Evolutionary conservation across 495 filamentous ascomycete species (phyloP), one percentile per base, ranked within the genome.

Genomic region (Aspergillus bridgeri): DNA sequence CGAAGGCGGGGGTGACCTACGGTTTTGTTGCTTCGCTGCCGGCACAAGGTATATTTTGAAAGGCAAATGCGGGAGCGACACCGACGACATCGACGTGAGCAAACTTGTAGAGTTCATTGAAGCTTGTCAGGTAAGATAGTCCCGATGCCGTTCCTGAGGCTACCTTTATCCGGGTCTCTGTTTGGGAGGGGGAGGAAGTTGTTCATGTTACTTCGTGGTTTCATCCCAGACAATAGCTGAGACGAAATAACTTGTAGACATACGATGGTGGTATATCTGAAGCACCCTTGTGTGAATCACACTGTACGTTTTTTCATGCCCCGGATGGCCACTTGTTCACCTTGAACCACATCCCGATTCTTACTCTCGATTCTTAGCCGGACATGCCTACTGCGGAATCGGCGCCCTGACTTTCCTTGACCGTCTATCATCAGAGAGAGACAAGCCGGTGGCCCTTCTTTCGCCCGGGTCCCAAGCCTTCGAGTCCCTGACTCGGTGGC

Each of bases 201-300:
- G 8, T 3, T 24, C n/a, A 51, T 11, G 0, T 38, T 13, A 15
- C 17, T 15, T 15, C 33, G 33, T 11, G 33, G 2, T 15, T 15
- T 13, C 0, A 15, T 38, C 29, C 33, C 11, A 38, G 9, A 13
- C 33, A 38, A 38, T 15, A 48, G 52, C 61, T 76, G 22, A 71
- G 55, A 9, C 7, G 33, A 49, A 11, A 2, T 56, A 6, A 47
- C 43, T 53, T 56, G 29, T 64, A 97, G 89, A 87, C 88, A 4
- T 97, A 93, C 65, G 93, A 98, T 69, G 90, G 91, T 11, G 95
- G 95, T 27, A 85, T 98, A 65, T 85, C 85, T 3, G 91, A 96
- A 61, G 86, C 78, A 23, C 86, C 88, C 3, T 86, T 83, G 56
- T 86, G 93, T 46, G 94, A 98, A 78, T 85, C 92, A 18, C 93